phyloP scores from a whole-genome alignment of 1,284 basidiomycete species.

The Austropuccinia psidii region DNA sequence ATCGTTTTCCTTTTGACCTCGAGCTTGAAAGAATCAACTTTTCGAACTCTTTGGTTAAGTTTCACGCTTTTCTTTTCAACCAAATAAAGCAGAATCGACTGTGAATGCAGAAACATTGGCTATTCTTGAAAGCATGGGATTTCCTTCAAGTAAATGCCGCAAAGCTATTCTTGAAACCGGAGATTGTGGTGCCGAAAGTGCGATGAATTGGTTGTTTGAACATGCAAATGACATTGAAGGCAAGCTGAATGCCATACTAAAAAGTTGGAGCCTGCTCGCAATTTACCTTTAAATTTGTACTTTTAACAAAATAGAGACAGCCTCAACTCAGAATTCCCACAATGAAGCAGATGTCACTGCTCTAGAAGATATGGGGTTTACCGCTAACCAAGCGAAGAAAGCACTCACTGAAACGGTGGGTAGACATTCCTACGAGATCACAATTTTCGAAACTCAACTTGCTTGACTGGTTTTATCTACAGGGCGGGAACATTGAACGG shows the following conservation, averaged over 20 bases:
- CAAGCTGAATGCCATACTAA: not conserved
- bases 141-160: conserved; percentile 70
- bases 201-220: conserved; percentile 91
- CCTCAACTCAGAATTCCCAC: not conserved
- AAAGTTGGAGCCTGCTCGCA: not conserved
- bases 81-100: conserved; percentile 42
- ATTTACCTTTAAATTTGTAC: not conserved
- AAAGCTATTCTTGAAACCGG: conserved; percentile 77
- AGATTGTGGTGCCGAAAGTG: conserved; percentile 65
- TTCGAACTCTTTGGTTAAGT: not conserved
- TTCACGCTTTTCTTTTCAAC: not conserved
- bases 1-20: conserved; percentile 40
- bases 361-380: conserved; percentile 91
- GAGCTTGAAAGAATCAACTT: conserved; percentile 46
- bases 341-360: conserved; percentile 48
- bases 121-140: conserved; percentile 78
- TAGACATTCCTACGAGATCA: not conserved
- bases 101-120: conserved; percentile 67
- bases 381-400: conserved; percentile 70
- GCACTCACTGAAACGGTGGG: conserved; percentile 54
- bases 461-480: not conserved
- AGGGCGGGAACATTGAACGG: conserved; percentile 68
- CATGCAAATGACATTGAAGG: conserved; percentile 73
- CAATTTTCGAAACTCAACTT: not conserved
- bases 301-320: not conserved